Base-by-base conservation (phyloP, 2,329 filamentous ascomycete genomes). In the Colletotrichum liaoningense region DNA sequence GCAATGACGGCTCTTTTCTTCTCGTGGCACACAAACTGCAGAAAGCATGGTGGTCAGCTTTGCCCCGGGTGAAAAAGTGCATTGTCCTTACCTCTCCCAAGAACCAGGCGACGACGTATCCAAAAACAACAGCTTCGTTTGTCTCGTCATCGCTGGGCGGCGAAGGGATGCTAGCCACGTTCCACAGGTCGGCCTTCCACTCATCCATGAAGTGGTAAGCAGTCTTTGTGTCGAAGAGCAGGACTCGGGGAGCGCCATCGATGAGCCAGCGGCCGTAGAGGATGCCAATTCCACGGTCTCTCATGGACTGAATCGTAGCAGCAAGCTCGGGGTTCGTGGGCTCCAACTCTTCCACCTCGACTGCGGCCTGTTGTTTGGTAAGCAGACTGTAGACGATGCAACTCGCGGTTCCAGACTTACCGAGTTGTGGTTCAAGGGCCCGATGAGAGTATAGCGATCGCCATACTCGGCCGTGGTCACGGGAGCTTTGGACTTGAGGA, bases 401-500 rank as follows among this genome's bases (percentile, higher is more conserved):
- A n/a, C 26, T 6, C 63, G 16, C 19, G n/a, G 35, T 8, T 7
- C 14, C 49, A 63, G 56, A 81, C 93, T 80, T 88, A 97, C 94
- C 77, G 97, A 98, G 79, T 93, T 90, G 82, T 93, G 93, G 85
- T 98, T 98, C 81, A 97, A 92, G 72, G 97, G 97, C 2, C 97
- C 97, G 82, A 99, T 95, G 77, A 98, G 90, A 33, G 95, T 97
- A 85, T 99, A 99, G 77, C 95, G 92, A 73, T 98, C 95, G 84
- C 97, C 97, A 97, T 98, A 99, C 84, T 99, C 97, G 74, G 95
- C 95, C 1, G 96, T 98, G 56, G 97, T 98, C 75, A 98, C 97
- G 63, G 97, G 96, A 49, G 97, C 96, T 85, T 99, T 99, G 75
- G 97, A 99, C 85, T 99, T 99, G 85, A 99, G 92, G 77, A 99